Conservation (phyloP, 176 grass and related monocot genomes). For the Paspalum notatum region DNA sequence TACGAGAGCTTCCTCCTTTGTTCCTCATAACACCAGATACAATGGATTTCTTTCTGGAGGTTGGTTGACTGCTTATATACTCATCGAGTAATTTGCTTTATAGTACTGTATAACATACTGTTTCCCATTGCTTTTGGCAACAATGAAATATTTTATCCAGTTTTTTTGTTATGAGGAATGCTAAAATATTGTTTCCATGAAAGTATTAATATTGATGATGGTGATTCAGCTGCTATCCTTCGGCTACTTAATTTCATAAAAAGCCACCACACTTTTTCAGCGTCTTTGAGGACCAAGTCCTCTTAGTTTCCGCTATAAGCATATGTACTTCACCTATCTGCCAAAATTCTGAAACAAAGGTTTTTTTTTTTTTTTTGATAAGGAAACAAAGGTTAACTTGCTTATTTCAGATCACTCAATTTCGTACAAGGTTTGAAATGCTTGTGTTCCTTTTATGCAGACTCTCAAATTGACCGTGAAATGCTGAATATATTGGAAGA, state of each 20-base stretch:
- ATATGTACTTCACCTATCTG: conserved; percentile 10
- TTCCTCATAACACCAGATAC: conserved; percentile 40
- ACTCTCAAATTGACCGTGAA: conserved; percentile 61
- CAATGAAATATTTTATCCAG: conserved; percentile 17
- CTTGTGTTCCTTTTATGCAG: conserved; percentile 48
- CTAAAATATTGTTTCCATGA: not conserved
- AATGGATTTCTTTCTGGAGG: conserved; percentile 66
- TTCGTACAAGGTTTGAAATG: not conserved
- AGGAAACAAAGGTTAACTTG: not conserved
- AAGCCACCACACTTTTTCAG: not conserved
- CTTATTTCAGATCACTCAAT: conserved; percentile 2
- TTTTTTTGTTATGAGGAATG: conserved; percentile 7
- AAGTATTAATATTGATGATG: not conserved
- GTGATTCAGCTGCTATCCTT: conserved; percentile 18
- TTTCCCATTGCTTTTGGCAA: conserved; percentile 25
- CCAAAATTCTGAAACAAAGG: not conserved
- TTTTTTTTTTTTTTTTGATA: not conserved
- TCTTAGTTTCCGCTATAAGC: conserved; percentile 4
- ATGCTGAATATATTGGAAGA: conserved; percentile 78
- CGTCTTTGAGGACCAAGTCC: not conserved
- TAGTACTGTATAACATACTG: not conserved
- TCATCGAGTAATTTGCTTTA: conserved; percentile 26
- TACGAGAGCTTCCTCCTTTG: conserved; percentile 44
- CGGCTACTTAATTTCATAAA: conserved; percentile 7
- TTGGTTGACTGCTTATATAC: conserved; percentile 54